Percentiles rank a stretch among this genome's conserved stretches.
These are phyloP conservation scores for Colletotrichum tropicicola DNA, from an alignment of 2,329 filamentous ascomycete genomes.

Conservation along the genomic window DNA sequence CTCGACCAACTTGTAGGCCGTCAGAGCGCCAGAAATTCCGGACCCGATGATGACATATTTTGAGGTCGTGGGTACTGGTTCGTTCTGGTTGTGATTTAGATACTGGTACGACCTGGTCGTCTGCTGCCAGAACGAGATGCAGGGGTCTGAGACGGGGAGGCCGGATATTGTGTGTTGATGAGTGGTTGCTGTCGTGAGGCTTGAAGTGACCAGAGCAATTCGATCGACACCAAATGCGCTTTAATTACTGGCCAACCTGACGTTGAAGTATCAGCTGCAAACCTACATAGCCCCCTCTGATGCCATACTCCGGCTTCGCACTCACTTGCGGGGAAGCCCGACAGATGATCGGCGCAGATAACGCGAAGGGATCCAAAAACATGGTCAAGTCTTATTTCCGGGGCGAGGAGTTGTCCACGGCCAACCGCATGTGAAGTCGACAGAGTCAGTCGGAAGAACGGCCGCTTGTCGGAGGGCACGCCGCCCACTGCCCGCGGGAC, in stretches of 20 bases:
- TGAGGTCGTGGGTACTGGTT: constrained; percentile 37
- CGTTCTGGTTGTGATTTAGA: constrained; percentile 46
- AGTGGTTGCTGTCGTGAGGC: neutral
- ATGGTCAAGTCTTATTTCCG: neutral
- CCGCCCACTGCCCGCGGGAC: neutral
- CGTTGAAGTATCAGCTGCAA: too few relatives aligned
- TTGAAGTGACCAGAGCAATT: neutral
- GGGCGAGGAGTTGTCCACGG: neutral
- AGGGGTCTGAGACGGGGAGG: neutral
- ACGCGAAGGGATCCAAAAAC: neutral
- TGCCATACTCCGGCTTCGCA: neutral
- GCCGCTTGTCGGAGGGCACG: constrained; percentile 6
- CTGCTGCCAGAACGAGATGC: constrained; percentile 45
- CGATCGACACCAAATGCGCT: neutral
- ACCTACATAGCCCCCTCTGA: neutral
- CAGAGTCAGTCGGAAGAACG: neutral
- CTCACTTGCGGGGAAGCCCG: neutral
- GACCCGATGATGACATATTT: constrained; percentile 52
- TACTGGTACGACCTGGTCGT: constrained; percentile 52
- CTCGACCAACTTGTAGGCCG: constrained; percentile 47
- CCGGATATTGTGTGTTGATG: neutral
- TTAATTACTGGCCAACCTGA: too few relatives aligned
- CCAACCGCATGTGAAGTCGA: neutral
- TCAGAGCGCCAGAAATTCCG: constrained; percentile 50
- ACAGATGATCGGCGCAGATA: neutral